Base-by-base conservation (phyloP, 2,329 filamentous ascomycete genomes). In the Pseudonectria buxi region DNA sequence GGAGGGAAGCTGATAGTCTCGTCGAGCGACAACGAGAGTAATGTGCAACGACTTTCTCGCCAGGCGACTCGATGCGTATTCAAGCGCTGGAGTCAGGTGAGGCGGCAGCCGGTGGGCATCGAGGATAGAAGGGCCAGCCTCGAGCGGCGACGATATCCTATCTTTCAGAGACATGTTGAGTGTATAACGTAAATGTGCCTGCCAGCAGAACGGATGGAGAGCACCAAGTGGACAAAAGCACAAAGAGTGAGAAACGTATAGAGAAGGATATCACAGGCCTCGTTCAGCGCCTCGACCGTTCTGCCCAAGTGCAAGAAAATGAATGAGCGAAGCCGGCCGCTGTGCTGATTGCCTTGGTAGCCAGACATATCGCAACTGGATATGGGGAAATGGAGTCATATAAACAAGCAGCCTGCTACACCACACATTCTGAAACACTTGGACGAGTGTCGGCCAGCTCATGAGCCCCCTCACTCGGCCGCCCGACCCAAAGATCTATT, bases 71-170 rank as follows among this genome's bases (percentile, higher is more conserved):
- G 78, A 78, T 11, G 68, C 64, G 47, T 78, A 76, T 39, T 79
- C 75, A 22, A 82, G 67, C 16, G 75, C 75, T 4, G 67, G 64
- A 10, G 59, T 66, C 36, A 81, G 54, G 28, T 67, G 63, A n/a
- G 67, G 57, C 2, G 77, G 76, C n/a, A 81, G 64, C 39, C 71
- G 68, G 44, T 76, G 68, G 24, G 64, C 62, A 47, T 79, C 72
- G 40, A 78, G 68, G 36, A 81, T 63, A 14, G 76, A 80, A 28
- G 64, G 62, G 13, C 76, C 76, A 18, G 77, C 76, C 63, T 81
- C 78, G 37, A 82, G 67, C 11, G 78, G 77, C 32, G 74, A 71
- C 2, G 77, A 81, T 49, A 81, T 81, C 37, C 62, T 65, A 36
- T 67, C 62, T 59, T 77, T 81, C 51, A 72, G 63, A 26, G 64